Evolutionary conservation across 352 stramenopile species (phyloP), one percentile per base, ranked within the genome.

Genomic region (Thraustotheca clavata): DNA sequence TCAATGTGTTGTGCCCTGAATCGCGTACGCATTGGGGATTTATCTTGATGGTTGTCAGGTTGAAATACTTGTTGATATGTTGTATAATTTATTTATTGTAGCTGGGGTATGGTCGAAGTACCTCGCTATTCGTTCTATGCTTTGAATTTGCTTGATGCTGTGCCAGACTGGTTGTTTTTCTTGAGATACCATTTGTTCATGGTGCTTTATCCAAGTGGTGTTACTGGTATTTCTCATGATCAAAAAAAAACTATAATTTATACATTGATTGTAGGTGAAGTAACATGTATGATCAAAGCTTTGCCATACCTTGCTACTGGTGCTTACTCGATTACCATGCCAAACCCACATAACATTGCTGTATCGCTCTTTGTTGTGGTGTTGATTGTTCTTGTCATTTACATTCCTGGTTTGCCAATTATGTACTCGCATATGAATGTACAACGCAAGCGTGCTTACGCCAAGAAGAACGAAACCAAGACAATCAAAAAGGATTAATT

Each of bases 71-170:
- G 9, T 60, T n/a, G 22, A 22, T 14, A 33, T 3, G 26, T n/a
- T 20, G 26, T 8, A n/a, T 46, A 11, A 11, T 9, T 11, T 14
- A 1, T 2, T 18, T 35, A 3, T 40, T 3, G 22, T 47, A 91
- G 80, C 63, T 96, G 89, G 89, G 76, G 77, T 4, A 75, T 94
- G 49, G 86, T 95, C 18, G 89, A 96, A 63, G 90, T 98, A 29
- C 93, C 93, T 57, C 94, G 97, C 49, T 99, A 99, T 79, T 77
- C 96, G 11, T 99, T 99, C 75, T 99, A 99, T 73, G 77, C 96
- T 20, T 76, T 96, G 60, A 98, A 98, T 69, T 69, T 99, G 49
- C 79, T 97, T 73, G 77, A 93, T 49, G 86, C 76, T 86, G 82
- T 97, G 69, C 96, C 96, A n/a, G 95, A 84, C 66, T 89, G 89